Evolutionary conservation across 345 rosid species (phyloP).

Genomic region (Microcos paniculata): DNA sequence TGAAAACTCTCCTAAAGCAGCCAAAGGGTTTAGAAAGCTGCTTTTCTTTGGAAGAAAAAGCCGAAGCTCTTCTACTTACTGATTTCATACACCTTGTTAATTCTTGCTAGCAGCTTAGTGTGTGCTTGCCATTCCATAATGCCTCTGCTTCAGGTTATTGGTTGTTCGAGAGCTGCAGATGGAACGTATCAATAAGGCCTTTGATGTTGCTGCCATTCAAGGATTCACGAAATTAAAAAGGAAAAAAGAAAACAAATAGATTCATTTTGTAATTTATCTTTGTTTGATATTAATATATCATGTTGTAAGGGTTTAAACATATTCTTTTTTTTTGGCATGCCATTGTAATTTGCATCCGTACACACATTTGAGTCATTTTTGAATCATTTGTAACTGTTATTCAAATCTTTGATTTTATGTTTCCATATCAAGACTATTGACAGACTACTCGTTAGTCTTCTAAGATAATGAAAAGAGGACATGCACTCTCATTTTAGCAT

Average conservation of each 20-base stretch:
- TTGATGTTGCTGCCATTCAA: slow-evolving; percentile 33
- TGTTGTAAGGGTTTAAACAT: slow-evolving; percentile 1
- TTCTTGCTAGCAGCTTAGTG: slow-evolving; percentile 20
- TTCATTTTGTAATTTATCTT: slow-evolving; percentile 13
- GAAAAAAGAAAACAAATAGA: background rate
- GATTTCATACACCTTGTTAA: slow-evolving; percentile 14
- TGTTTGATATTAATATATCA: slow-evolving; percentile 5
- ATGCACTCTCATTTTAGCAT: no score
- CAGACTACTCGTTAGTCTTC: background rate
- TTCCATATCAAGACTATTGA: background rate
- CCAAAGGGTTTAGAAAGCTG: slow-evolving; percentile 86
- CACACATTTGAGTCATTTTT: background rate
- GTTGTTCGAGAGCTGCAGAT: slow-evolving; percentile 12
- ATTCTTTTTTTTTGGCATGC: slow-evolving; percentile 9
- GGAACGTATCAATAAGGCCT: slow-evolving; percentile 33
- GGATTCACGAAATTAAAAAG: background rate
- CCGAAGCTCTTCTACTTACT: slow-evolving; percentile 20
- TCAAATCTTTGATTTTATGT: background rate
- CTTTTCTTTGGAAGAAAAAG: slow-evolving; percentile 77
- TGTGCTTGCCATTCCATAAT: slow-evolving; percentile 11
- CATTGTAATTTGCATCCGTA: background rate
- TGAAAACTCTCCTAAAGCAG: slow-evolving; percentile 67
- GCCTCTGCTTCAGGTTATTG: slow-evolving; percentile 8
- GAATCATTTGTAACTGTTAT: background rate
- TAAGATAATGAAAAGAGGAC: background rate